Conservation (phyloP, 441 rosid genomes). For the Erysimum cheiri region DNA sequence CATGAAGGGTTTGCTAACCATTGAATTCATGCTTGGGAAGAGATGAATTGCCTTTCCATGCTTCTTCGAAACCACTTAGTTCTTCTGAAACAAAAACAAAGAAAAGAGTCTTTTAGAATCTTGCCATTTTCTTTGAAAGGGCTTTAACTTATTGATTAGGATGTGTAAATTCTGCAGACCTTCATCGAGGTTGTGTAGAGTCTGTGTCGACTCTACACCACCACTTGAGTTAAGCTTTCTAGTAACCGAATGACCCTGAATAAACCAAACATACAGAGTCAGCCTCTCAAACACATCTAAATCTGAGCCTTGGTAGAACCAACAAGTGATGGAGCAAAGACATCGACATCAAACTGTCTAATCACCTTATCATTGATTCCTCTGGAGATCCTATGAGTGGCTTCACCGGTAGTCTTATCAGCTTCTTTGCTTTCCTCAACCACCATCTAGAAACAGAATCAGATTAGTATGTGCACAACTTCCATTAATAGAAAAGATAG, state of each 20-base stretch:
- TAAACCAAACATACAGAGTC: constrained; percentile 22
- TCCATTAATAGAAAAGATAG: not conserved
- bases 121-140: not conserved
- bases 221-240: constrained; percentile 79
- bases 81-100: constrained; percentile 55
- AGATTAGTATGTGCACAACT: constrained; percentile 10
- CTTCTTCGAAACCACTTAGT: constrained; percentile 67
- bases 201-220: constrained; percentile 76
- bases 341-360: not conserved
- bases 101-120: constrained; percentile 27
- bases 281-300: not conserved
- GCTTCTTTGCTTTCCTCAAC: constrained; percentile 89
- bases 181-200: constrained; percentile 79
- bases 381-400: constrained; percentile 79
- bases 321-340: not conserved
- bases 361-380: constrained; percentile 83
- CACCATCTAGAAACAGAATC: constrained; percentile 53
- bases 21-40: constrained; percentile 39
- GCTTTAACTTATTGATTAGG: constrained; percentile 9
- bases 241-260: constrained; percentile 80
- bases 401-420: constrained; percentile 76
- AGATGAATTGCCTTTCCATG: constrained; percentile 66
- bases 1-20: constrained; percentile 43
- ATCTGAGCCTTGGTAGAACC: not conserved
- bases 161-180: constrained; percentile 46